Base-by-base conservation (phyloP, 108 stramenopile genomes). In the Skeletonema potamos region DNA sequence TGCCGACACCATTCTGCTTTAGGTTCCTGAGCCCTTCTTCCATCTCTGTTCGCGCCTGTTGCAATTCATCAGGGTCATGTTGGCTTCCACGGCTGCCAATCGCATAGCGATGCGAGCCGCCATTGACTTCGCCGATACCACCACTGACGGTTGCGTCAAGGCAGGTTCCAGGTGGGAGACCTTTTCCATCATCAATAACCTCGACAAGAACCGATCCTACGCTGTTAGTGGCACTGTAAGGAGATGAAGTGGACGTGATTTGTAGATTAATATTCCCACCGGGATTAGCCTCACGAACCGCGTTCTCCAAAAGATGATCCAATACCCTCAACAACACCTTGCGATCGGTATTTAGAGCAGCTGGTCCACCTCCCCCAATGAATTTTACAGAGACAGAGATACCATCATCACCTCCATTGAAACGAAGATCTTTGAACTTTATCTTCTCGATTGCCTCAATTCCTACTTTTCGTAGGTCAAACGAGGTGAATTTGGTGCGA, bases 101-200 rank as follows among this genome's bases (percentile, higher is more conserved):
- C 39, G 55, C 36, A 12, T 68, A 63, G 22, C 61, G 74, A 37
- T 76, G 74, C 3, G 20, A 34, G 3, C 58, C 39, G 2, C 57
- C 66, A 6, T 22, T 26, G 24, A 48, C 28, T 29, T 0, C 18
- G 18, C 43, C 27, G 1, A 26, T 55, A 15, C 18, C 55, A 15
- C 18, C 55, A 5, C 32, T 54, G 11, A 46, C 28, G 6, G 24
- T 37, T 7, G 26, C 37, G 2, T 75, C 74, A 6, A 75, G 66
- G 28, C 74, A 75, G 13, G 74, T 75, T 66, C 74, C 74, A 24
- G 60, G 6, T 18, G 74, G 74, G 13, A 76, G 62, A 27, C 74
- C 74, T 12, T 76, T 68, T 13, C 74, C 74, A 56, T 76, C 37
- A 43, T 76, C 74, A 24, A 68, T 43, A 0, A 68, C 67, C 67